Evolutionary conservation across 1,284 basidiomycete species (phyloP).

Genomic region (Phaffia rhodozyma): DNA sequence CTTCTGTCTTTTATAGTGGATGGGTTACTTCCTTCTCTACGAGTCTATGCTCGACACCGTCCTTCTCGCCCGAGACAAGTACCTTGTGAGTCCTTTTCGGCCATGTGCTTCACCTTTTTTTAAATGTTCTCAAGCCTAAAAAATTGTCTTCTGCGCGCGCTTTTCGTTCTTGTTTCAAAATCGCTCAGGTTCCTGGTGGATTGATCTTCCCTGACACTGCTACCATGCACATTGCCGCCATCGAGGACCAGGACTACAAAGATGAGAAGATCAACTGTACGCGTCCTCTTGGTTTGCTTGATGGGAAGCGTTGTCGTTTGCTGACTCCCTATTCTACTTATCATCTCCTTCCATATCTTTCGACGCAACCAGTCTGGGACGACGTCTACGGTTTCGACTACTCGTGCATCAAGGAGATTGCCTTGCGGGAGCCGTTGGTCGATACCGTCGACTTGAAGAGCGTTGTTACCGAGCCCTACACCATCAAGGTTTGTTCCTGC

Average conservation of each 20-base stretch:
- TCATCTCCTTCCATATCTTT: not conserved
- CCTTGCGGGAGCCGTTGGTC: constrained; percentile 87
- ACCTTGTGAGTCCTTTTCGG: constrained; percentile 44
- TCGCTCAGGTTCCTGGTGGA: constrained; percentile 54
- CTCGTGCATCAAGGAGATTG: constrained; percentile 99
- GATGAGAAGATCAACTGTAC: constrained; percentile 98
- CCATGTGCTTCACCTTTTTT: not conserved
- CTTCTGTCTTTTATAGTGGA: constrained; percentile 27
- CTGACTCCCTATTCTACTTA: not conserved
- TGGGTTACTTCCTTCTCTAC: constrained; percentile 55
- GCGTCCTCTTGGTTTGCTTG: constrained; percentile 27
- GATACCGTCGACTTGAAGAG: constrained; percentile 93
- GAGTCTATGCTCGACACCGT: constrained; percentile 99
- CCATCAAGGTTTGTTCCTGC: constrained; percentile 53
- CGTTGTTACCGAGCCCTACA: constrained; percentile 78
- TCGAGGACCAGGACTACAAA: constrained; percentile 99
- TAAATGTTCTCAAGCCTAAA: not conserved
- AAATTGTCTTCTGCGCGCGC: not conserved
- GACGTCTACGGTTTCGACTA: constrained; percentile 99
- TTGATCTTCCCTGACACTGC: constrained; percentile 95
- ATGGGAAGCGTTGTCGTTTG: not conserved
- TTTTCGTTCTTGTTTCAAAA: not conserved
- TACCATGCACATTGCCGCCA: constrained; percentile 85
- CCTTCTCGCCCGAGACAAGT: constrained; percentile 89
- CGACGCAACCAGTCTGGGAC: constrained; percentile 69